Conservation (phyloP, 2,329 filamentous ascomycete genomes). For the Rhytidhysteron rufulum region DNA sequence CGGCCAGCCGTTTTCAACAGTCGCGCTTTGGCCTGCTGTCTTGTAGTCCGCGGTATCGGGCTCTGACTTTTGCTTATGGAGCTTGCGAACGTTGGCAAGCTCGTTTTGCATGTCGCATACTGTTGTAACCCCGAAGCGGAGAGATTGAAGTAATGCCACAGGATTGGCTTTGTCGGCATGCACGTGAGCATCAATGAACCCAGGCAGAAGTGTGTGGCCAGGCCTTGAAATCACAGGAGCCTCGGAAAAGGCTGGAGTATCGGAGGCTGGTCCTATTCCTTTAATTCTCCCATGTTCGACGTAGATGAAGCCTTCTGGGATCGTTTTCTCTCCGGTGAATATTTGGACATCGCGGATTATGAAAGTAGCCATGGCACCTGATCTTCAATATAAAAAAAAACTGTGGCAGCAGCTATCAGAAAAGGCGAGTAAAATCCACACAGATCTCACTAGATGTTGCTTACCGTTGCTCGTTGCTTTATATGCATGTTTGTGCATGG, state of each 20-base stretch:
- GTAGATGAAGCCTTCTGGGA: constrained; percentile 39
- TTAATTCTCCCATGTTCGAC: constrained; percentile 42
- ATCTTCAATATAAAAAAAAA: no score
- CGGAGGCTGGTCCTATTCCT: constrained; percentile 19
- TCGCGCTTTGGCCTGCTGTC: constrained; percentile 46
- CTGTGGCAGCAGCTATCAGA: no score
- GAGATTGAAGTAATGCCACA: constrained; percentile 39
- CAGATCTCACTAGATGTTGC: no score
- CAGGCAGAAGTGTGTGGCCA: constrained; percentile 47
- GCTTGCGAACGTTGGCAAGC: constrained; percentile 21
- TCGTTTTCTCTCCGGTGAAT: constrained; percentile 44
- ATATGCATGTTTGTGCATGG: no score
- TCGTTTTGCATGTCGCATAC: constrained; percentile 49
- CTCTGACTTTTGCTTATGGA: constrained; percentile 23
- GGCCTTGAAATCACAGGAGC: constrained; percentile 39
- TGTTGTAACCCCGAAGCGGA: constrained; percentile 51
- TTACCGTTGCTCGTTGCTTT: no score
- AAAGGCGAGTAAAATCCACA: no score
- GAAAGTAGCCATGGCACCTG: constrained; percentile 37
- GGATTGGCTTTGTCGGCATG: constrained; percentile 43
- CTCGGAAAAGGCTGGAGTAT: constrained; percentile 9
- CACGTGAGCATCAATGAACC: constrained; percentile 50
- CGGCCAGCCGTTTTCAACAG: constrained; percentile 52
- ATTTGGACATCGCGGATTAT: constrained; percentile 43
- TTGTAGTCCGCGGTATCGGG: constrained; percentile 47